Percentiles rank a stretch among this genome's conserved stretches.
Conservation (phyloP, 306 rosid genomes). For the Quercus variabilis region DNA sequence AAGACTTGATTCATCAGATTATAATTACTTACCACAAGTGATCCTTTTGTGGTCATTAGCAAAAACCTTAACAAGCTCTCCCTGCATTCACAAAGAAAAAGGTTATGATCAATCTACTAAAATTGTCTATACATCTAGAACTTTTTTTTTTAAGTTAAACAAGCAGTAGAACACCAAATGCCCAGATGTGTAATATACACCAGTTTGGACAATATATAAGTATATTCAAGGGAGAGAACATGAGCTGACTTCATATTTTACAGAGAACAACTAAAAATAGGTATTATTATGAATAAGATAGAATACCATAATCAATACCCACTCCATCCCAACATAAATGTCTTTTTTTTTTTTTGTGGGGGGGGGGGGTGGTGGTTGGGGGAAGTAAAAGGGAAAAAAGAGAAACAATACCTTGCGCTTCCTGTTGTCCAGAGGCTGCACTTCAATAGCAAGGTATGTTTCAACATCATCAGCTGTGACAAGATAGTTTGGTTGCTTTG, state of each 20-base stretch:
- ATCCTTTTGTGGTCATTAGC: slow-evolving; percentile 77
- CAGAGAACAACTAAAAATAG: no score
- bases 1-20: not conserved
- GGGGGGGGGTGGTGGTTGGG: no score
- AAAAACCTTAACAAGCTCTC: slow-evolving; percentile 88
- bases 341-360: no score
- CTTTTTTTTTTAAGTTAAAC: no score
- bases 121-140: no score
- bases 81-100: slow-evolving; percentile 52
- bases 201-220: no score
- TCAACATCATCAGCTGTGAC: slow-evolving; percentile 89
- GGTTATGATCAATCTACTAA: no score
- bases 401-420: slow-evolving; percentile 71
- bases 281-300: no score
- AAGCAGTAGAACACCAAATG: not conserved
- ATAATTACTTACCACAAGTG: slow-evolving; percentile 64
- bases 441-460: slow-evolving; percentile 87
- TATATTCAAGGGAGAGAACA: not conserved
- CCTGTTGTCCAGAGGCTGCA: slow-evolving; percentile 90
- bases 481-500: slow-evolving; percentile 91
- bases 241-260: not conserved
- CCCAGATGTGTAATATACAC: not conserved
- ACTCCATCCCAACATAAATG: no score
- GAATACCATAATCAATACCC: no score
- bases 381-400: no score